These are phyloP conservation scores for Sporisorium scitamineum DNA, from an alignment of 1,284 basidiomycete species.

Conservation along the genomic window DNA sequence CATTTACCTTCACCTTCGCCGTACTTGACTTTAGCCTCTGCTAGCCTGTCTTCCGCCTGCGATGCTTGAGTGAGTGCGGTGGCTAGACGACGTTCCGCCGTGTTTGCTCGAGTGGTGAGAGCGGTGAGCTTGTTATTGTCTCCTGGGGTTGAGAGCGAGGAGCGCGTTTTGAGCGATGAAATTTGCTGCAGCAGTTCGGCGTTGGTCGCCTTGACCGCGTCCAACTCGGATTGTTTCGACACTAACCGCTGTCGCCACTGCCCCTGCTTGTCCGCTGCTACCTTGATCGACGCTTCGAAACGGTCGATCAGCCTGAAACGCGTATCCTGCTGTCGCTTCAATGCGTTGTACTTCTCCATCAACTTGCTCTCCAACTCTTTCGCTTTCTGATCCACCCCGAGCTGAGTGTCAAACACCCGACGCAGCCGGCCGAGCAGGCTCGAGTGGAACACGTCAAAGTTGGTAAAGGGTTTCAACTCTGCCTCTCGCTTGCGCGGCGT, in stretches of 20 bases:
- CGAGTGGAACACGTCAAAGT: slow-evolving; percentile 94
- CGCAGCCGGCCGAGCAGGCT: slow-evolving; percentile 89
- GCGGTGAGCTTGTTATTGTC: slow-evolving; percentile 57
- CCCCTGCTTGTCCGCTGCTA: slow-evolving; percentile 83
- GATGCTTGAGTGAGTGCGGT: slow-evolving; percentile 85
- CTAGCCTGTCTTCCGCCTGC: slow-evolving; percentile 85
- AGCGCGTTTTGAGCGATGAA: slow-evolving; percentile 75
- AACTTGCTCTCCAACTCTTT: slow-evolving; percentile 83
- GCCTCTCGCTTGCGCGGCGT: slow-evolving; percentile 70
- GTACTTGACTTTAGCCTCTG: slow-evolving; percentile 77
- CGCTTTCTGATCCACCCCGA: slow-evolving; percentile 85
- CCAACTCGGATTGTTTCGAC: slow-evolving; percentile 87
- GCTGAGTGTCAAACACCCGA: slow-evolving; percentile 82
- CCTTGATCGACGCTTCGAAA: slow-evolving; percentile 88
- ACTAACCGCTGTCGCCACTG: slow-evolving; percentile 86
- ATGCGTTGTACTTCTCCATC: slow-evolving; percentile 77
- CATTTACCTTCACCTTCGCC: slow-evolving; percentile 59
- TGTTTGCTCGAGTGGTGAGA: slow-evolving; percentile 58
- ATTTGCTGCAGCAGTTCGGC: slow-evolving; percentile 82
- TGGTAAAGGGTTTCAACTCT: slow-evolving; percentile 89
- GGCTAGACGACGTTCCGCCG: slow-evolving; percentile 79
- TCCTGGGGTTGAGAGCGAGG: slow-evolving; percentile 40
- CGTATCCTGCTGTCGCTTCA: slow-evolving; percentile 87
- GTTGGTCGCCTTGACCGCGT: slow-evolving; percentile 75
- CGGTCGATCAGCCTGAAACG: slow-evolving; percentile 93